These are phyloP conservation scores for Globisporangium cystogenes DNA, from an alignment of 352 stramenopile genomes.

Conservation along the genomic window DNA sequence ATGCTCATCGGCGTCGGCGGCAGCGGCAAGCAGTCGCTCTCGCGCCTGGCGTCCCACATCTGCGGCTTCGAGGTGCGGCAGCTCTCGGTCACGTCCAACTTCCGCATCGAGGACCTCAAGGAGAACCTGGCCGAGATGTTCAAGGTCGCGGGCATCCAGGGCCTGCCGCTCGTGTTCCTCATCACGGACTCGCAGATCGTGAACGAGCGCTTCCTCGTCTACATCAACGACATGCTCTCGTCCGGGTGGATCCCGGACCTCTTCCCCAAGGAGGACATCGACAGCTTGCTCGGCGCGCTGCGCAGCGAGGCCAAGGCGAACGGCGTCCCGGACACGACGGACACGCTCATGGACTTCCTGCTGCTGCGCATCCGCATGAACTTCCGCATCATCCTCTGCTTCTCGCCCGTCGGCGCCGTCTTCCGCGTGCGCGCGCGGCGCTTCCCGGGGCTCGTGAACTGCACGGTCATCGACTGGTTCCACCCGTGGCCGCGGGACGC, in stretches of 20 bases:
- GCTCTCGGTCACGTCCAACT: slow-evolving; percentile 94
- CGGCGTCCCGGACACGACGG: slow-evolving; percentile 90
- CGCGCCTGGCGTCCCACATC: slow-evolving; percentile 95
- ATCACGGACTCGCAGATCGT: slow-evolving; percentile 99
- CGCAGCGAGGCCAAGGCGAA: slow-evolving; percentile 95
- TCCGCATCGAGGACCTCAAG: slow-evolving; percentile 96
- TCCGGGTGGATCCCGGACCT: slow-evolving; percentile 96
- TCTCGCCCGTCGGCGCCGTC: slow-evolving; percentile 95
- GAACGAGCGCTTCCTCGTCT: slow-evolving; percentile 97
- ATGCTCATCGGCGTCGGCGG: slow-evolving; percentile 98
- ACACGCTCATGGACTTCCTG: slow-evolving; percentile 96
- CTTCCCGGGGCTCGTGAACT: slow-evolving; percentile 97
- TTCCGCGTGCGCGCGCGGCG: slow-evolving; percentile 94
- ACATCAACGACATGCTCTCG: slow-evolving; percentile 97
- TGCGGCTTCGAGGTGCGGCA: slow-evolving; percentile 96
- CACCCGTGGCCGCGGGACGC: slow-evolving; percentile 96
- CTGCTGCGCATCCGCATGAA: slow-evolving; percentile 92
- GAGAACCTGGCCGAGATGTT: slow-evolving; percentile 97
- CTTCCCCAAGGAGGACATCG: slow-evolving; percentile 96
- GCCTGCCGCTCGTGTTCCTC: slow-evolving; percentile 93
- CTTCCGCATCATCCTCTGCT: slow-evolving; percentile 97
- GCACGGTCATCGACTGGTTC: slow-evolving; percentile 98
- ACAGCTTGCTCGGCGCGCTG: slow-evolving; percentile 87
- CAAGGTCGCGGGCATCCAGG: slow-evolving; percentile 92
- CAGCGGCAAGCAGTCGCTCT: slow-evolving; percentile 96